Conservation (phyloP, 495 filamentous ascomycete genomes). For the Penicillium alfredii region DNA sequence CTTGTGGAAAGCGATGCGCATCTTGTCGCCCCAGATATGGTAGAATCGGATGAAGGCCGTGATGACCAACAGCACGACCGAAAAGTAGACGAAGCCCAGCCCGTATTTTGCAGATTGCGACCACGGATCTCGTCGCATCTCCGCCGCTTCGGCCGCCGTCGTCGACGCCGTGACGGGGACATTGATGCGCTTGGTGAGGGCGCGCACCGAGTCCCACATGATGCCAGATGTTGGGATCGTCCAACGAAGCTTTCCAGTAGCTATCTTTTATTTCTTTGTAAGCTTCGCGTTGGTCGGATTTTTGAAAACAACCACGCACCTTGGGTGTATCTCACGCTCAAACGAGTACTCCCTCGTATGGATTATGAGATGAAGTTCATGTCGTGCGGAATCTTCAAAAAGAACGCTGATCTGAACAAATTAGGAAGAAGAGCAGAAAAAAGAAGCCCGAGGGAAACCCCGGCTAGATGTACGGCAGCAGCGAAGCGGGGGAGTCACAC, state of each 20-base stretch:
- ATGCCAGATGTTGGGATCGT: constrained; percentile 2
- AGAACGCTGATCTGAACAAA: constrained; percentile 1
- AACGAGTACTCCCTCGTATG: constrained; percentile 1
- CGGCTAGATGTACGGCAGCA: constrained; percentile 16
- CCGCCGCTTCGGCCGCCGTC: constrained; percentile 63
- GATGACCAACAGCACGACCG: constrained; percentile 59
- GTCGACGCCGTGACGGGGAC: constrained; percentile 65
- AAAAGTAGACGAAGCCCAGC: constrained; percentile 83
- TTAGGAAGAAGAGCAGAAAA: constrained; percentile 1
- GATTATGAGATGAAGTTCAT: no score
- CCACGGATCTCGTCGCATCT: constrained; percentile 75
- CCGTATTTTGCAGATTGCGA: constrained; percentile 75
- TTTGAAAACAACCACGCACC: neutral
- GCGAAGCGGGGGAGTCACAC: constrained; percentile 17
- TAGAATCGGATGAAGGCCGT: constrained; percentile 64
- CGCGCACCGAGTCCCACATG: constrained; percentile 18
- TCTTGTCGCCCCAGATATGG: constrained; percentile 83
- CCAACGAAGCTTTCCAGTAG: no score
- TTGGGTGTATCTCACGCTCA: neutral
- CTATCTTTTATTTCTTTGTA: no score
- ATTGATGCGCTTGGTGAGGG: constrained; percentile 65
- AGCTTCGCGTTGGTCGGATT: neutral
- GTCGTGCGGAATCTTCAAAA: no score
- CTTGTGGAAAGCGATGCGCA: constrained; percentile 75
- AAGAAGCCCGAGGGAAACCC: constrained; percentile 6